Evolutionary conservation across 805 yeast genomes (phyloP).

Genomic region (Ogataea siamensis): DNA sequence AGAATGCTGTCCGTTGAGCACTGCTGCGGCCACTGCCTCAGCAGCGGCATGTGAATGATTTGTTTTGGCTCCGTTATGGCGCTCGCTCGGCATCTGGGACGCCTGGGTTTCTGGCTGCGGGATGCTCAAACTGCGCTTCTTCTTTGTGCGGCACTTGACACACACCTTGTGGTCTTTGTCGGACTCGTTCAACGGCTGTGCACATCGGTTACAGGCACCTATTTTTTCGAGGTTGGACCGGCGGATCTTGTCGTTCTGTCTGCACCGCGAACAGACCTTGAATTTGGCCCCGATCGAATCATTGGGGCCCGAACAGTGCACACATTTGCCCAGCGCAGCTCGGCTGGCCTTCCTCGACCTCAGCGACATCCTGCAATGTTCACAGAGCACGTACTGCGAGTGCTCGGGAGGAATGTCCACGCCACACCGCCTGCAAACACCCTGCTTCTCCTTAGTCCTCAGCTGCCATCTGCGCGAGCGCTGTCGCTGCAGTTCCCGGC

Average conservation of each 20-base stretch:
- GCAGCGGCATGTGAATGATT: slow-evolving; percentile 11
- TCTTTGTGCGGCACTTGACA: slow-evolving; percentile 48
- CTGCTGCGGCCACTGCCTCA: slow-evolving; percentile 22
- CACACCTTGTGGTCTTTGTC: slow-evolving; percentile 61
- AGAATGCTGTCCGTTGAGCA: slow-evolving; percentile 17
- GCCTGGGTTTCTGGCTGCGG: neutral
- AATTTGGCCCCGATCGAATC: slow-evolving; percentile 43
- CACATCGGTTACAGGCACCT: slow-evolving; percentile 66
- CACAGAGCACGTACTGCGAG: slow-evolving; percentile 56
- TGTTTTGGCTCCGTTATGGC: neutral
- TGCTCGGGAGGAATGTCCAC: slow-evolving; percentile 49
- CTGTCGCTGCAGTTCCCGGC: slow-evolving; percentile 62
- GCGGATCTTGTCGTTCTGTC: slow-evolving; percentile 58
- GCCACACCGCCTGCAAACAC: slow-evolving; percentile 68
- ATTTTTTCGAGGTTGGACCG: slow-evolving; percentile 52
- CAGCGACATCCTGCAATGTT: slow-evolving; percentile 53
- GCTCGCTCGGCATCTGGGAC: slow-evolving; percentile 2
- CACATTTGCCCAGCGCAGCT: slow-evolving; percentile 63
- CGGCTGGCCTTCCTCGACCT: slow-evolving; percentile 56
- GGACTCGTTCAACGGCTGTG: slow-evolving; percentile 42
- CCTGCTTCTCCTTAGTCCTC: slow-evolving; percentile 55
- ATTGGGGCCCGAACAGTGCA: slow-evolving; percentile 64
- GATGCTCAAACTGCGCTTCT: slow-evolving; percentile 36
- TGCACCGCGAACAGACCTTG: slow-evolving; percentile 66
- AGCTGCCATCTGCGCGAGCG: slow-evolving; percentile 64